Percentiles rank a stretch among this genome's conserved stretches.
These are phyloP conservation scores for Hyphodiscus hymeniophilus DNA, from an alignment of 495 filamentous ascomycete genomes.

Conservation along the genomic window DNA sequence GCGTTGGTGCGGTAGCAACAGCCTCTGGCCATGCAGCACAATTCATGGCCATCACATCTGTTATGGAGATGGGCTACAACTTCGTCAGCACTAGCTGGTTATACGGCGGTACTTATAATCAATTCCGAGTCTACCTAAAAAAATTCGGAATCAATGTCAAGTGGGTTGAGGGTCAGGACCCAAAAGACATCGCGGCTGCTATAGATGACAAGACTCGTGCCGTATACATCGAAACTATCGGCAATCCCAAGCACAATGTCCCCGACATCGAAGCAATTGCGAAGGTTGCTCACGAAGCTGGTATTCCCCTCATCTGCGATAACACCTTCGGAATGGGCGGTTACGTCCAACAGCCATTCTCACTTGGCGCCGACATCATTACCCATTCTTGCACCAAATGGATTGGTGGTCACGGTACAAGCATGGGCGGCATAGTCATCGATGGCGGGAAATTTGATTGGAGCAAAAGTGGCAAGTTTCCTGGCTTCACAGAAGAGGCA, in stretches of 20 bases:
- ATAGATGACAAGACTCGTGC: conserved; percentile 33
- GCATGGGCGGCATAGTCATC: conserved; percentile 35
- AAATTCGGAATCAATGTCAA: conserved; percentile 34
- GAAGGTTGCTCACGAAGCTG: conserved; percentile 31
- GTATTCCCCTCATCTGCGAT: conserved; percentile 33
- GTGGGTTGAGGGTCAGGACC: conserved; percentile 32
- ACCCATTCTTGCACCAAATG: conserved; percentile 35
- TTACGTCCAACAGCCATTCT: conserved; percentile 31
- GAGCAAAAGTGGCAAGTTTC: conserved; percentile 32
- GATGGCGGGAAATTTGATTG: conserved; percentile 37
- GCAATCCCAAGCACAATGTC: conserved; percentile 35
- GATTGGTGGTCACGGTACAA: conserved; percentile 36
- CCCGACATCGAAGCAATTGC: conserved; percentile 33
- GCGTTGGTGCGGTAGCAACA: conserved; percentile 33
- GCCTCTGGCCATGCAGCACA: conserved; percentile 32
- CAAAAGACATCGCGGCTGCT: conserved; percentile 26
- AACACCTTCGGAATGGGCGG: conserved; percentile 38
- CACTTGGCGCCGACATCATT: conserved; percentile 34
- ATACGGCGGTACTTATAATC: conserved; percentile 35
- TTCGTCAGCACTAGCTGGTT: conserved; percentile 33
- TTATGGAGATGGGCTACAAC: conserved; percentile 32
- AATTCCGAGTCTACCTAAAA: conserved; percentile 34
- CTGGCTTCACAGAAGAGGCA: conserved; percentile 31
- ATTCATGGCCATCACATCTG: conserved; percentile 36
- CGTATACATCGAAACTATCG: conserved; percentile 35